Evolutionary conservation across 306 rosid genomes (phyloP).

Genomic region (Lablab purpureus): DNA sequence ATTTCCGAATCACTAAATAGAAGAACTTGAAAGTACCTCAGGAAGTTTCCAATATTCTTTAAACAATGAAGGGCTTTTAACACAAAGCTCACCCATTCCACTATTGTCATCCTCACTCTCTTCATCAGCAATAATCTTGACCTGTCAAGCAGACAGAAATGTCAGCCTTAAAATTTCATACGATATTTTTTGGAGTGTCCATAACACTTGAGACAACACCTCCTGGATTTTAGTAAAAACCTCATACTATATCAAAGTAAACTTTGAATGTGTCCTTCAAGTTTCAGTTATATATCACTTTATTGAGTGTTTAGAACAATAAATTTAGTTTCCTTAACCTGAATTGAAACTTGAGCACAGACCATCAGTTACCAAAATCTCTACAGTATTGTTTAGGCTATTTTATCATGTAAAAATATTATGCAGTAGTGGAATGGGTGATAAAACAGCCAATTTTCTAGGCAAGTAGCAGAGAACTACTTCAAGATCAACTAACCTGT

Average conservation of each 20-base stretch:
- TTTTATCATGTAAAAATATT: constrained; percentile 23
- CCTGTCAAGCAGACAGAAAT: constrained; percentile 56
- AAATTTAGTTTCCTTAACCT: constrained; percentile 27
- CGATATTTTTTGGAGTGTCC: constrained; percentile 20
- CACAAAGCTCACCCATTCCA: constrained; percentile 79
- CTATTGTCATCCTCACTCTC: constrained; percentile 45
- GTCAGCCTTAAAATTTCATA: constrained; percentile 16
- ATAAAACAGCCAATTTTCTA: constrained; percentile 19
- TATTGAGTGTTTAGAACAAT: constrained; percentile 22
- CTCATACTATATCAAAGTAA: constrained; percentile 1
- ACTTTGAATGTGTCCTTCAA: constrained; percentile 28
- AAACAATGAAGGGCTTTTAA: constrained; percentile 83
- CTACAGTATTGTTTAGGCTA: constrained; percentile 13
- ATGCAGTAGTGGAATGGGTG: constrained; percentile 30
- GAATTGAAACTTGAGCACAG: constrained; percentile 25
- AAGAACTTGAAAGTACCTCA: constrained; percentile 60
- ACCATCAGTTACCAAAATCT: constrained; percentile 28
- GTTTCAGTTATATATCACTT: constrained; percentile 20
- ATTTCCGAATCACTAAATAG: constrained; percentile 31
- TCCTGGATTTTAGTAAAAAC: constrained; percentile 24
- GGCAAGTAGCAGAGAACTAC: constrained; percentile 14
- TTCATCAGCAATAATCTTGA: constrained; percentile 67
- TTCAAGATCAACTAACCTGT: constrained; percentile 66
- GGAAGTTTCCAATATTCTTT: constrained; percentile 94
- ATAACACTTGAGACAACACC: background rate